Evolutionary conservation across 495 filamentous ascomycete species (phyloP).

Genomic region (Penicillium goetzii): DNA sequence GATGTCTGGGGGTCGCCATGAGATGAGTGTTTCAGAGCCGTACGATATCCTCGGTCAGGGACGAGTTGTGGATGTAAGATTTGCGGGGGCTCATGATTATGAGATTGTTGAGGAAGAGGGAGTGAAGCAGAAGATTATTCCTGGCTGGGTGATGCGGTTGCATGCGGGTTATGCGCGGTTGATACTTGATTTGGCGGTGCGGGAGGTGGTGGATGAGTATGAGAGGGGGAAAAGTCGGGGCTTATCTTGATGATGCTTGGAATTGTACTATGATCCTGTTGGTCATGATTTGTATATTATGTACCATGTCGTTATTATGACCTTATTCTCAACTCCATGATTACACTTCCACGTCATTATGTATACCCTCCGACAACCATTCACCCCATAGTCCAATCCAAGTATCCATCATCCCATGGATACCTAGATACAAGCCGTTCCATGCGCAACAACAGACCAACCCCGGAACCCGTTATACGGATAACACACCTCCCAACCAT

Average conservation of each 20-base stretch:
- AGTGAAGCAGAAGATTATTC: conserved; percentile 35
- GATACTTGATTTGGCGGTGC: conserved; percentile 30
- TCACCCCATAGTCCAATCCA: neutral
- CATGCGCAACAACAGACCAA: conserved; percentile 32
- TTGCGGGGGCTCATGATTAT: conserved; percentile 40
- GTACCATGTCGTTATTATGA: neutral
- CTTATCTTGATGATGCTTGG: neutral
- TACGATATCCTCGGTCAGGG: conserved; percentile 20
- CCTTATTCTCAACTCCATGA: neutral
- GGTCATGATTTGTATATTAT: neutral
- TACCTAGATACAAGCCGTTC: conserved; percentile 22
- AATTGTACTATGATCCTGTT: neutral
- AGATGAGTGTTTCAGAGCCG: conserved; percentile 39
- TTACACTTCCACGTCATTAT: neutral
- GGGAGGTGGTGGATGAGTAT: conserved; percentile 20
- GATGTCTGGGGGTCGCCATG: conserved; percentile 40
- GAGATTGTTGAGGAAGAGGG: conserved; percentile 32
- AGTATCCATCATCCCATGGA: neutral
- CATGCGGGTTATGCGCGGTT: conserved; percentile 39
- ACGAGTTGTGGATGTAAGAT: conserved; percentile 37
- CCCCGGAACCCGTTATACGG: conserved; percentile 30
- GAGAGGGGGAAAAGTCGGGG: neutral
- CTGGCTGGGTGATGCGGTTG: conserved; percentile 31
- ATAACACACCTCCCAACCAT: conserved; percentile 39
- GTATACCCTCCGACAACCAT: neutral